Base-by-base conservation (phyloP, 2,329 filamentous ascomycete genomes). In the Byssochlamys sp. region DNA sequence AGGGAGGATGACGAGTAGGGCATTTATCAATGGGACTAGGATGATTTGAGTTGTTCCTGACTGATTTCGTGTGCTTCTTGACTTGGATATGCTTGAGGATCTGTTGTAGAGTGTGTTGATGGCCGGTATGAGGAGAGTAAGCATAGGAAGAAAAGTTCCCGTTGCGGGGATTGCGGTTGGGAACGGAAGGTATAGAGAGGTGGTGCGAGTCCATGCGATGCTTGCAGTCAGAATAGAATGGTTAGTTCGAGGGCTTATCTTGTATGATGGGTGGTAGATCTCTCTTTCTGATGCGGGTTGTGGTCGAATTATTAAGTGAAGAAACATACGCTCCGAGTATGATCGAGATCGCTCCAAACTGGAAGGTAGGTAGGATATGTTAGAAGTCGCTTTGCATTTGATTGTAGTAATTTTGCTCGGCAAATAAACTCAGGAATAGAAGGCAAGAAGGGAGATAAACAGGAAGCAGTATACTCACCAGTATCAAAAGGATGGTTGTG, bases 171-270 rank as follows among this genome's bases (percentile, higher is more conserved):
- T 39, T 58, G 62, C 68, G 39, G 57, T 58, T 19, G 65, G 65
- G 7, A 68, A 54, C 2, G 69, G 67, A 26, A 70, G 66, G 55
- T 55, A 60, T 5, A 65, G 52, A n/a, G 61, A 50, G 14, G 55
- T 52, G 10, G 63, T 65, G n/a, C 61, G 63, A 10, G 64, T 60
- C 69, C 66, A 71, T 33, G 69, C 62, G 10, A 71, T 48, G 0
- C 68, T 71, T 12, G 24, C 29, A 31, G 10, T 52, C n/a, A 9
- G 39, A 9, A n/a, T n/a, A 19, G n/a, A 7, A 45, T n/a, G 14
- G 35, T 45, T 45, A 45, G 39, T 45, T 24, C 7, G 5, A 45
- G n/a, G 19, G 7, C n/a, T 24, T 14, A 6, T 45, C 7, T 19
- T 45, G 2, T 45, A 45, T 6, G 12, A n/a, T 45, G 2, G 35